Evolutionary conservation across 169 alveolate genomes (phyloP).

Genomic region (Amoebophrya sp.): DNA sequence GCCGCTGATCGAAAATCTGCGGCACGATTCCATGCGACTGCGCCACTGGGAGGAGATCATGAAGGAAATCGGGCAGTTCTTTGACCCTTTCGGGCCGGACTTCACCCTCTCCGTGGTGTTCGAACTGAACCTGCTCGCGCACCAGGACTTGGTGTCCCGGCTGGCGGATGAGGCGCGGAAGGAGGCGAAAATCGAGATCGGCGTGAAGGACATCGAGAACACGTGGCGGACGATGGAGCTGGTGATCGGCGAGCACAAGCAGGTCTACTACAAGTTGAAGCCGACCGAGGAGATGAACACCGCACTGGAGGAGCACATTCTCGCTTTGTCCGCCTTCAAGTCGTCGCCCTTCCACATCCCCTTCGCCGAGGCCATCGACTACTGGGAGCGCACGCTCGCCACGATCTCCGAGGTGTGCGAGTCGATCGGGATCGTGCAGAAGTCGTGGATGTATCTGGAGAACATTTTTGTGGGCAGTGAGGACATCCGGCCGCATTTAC

Average conservation of each 20-base stretch:
- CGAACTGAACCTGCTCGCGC: constrained; percentile 42
- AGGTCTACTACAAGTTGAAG: constrained; percentile 42
- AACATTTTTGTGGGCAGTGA: constrained; percentile 56
- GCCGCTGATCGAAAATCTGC: constrained; percentile 54
- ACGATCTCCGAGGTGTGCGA: constrained; percentile 54
- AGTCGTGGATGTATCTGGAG: constrained; percentile 58
- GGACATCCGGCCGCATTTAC: constrained; percentile 56
- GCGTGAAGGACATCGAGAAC: constrained; percentile 52
- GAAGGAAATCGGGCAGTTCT: constrained; percentile 51
- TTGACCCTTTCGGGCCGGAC: constrained; percentile 44
- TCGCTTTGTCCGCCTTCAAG: constrained; percentile 52
- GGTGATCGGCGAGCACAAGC: constrained; percentile 48
- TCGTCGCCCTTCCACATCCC: constrained; percentile 55
- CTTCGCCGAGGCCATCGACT: constrained; percentile 50
- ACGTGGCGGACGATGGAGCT: constrained; percentile 43
- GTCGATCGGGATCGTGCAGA: constrained; percentile 53
- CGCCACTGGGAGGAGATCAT: constrained; percentile 55
- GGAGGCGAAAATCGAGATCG: constrained; percentile 56
- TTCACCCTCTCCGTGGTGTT: constrained; percentile 47
- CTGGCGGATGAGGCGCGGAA: constrained; percentile 57
- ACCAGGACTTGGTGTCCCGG: constrained; percentile 46
- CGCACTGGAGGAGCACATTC: constrained; percentile 57
- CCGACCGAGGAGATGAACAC: constrained; percentile 41
- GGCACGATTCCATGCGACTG: constrained; percentile 53
- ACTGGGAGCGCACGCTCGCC: constrained; percentile 58